These are phyloP conservation scores for Pseudocercospora fuligena DNA, from an alignment of 2,329 filamentous ascomycete genomes.

Conservation along the genomic window DNA sequence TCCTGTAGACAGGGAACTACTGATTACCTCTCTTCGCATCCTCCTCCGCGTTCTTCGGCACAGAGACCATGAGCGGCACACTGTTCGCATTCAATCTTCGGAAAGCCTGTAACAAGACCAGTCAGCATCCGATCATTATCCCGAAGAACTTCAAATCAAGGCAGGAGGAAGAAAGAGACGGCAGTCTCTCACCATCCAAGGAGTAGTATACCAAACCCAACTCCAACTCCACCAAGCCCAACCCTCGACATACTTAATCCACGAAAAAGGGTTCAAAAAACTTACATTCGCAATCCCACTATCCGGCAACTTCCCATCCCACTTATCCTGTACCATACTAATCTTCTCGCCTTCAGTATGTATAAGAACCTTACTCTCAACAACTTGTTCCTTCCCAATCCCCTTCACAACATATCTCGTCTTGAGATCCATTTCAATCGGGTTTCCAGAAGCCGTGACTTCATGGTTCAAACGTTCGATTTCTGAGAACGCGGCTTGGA, in stretches of 20 bases:
- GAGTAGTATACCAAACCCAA: constrained; percentile 46
- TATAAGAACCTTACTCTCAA: constrained; percentile 56
- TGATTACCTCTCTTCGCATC: constrained; percentile 56
- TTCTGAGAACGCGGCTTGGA: constrained; percentile 62
- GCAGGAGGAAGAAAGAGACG: constrained; percentile 9
- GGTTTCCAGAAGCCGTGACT: constrained; percentile 62
- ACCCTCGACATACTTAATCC: constrained; percentile 44
- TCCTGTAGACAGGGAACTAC: constrained; percentile 3
- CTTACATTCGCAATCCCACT: constrained; percentile 57
- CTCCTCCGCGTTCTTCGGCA: constrained; percentile 60
- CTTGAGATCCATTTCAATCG: constrained; percentile 62
- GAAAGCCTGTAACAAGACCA: constrained; percentile 49
- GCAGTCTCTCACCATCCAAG: constrained; percentile 46
- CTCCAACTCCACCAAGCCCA: constrained; percentile 48
- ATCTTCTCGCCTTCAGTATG: constrained; percentile 54
- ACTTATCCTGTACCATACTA: constrained; percentile 59
- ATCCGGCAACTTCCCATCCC: constrained; percentile 60
- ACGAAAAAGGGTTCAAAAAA: constrained; percentile 47
- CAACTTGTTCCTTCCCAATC: constrained; percentile 56
- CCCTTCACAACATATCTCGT: constrained; percentile 61
- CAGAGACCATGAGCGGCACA: constrained; percentile 57
- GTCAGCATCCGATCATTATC: constrained; percentile 37
- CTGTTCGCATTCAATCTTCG: constrained; percentile 57
- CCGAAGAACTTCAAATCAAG: not conserved
- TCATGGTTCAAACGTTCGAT: constrained; percentile 61